These are phyloP conservation scores for Ramaria sp. DNA, from an alignment of 768 basidiomycete genomes.

Conservation along the genomic window DNA sequence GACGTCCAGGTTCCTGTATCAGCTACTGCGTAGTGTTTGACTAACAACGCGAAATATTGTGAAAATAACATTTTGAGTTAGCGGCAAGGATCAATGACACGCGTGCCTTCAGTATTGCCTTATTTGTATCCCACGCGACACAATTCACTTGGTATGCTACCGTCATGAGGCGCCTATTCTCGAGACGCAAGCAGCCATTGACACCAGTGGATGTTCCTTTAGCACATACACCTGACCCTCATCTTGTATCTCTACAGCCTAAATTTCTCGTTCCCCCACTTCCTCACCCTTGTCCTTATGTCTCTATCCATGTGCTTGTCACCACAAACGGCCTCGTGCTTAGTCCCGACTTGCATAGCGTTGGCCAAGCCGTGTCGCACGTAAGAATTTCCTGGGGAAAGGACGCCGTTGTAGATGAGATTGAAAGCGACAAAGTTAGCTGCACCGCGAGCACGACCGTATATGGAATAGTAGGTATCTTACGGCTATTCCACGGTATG, in stretches of 20 bases:
- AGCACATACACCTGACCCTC: not conserved
- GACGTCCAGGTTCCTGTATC: not conserved
- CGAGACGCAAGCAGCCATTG: not conserved
- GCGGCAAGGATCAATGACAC: too few species aligned
- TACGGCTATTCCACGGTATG: constrained; percentile 65
- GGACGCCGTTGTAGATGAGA: constrained; percentile 39
- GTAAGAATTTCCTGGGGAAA: constrained; percentile 57
- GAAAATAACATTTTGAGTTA: not conserved
- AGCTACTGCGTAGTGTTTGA: not conserved
- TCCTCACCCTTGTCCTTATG: constrained; percentile 67
- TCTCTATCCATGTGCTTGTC: constrained; percentile 51
- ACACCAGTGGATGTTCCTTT: not conserved
- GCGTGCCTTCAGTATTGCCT: not conserved
- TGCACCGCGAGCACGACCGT: constrained; percentile 52
- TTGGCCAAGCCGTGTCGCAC: constrained; percentile 15
- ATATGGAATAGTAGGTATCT: constrained; percentile 66
- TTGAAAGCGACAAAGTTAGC: constrained; percentile 28
- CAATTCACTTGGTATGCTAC: not conserved
- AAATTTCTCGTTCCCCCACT: constrained; percentile 55
- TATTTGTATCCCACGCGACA: not conserved
- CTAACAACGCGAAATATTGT: not conserved
- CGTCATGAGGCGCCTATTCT: not conserved
- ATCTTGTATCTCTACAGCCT: constrained; percentile 34
- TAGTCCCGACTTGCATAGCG: constrained; percentile 35
- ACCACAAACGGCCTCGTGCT: constrained; percentile 57